Percentiles rank a stretch among this genome's conserved stretches.
phyloP scores from a whole-genome alignment of 495 filamentous ascomycete genomes.

The Penicillium bialowiezense region DNA sequence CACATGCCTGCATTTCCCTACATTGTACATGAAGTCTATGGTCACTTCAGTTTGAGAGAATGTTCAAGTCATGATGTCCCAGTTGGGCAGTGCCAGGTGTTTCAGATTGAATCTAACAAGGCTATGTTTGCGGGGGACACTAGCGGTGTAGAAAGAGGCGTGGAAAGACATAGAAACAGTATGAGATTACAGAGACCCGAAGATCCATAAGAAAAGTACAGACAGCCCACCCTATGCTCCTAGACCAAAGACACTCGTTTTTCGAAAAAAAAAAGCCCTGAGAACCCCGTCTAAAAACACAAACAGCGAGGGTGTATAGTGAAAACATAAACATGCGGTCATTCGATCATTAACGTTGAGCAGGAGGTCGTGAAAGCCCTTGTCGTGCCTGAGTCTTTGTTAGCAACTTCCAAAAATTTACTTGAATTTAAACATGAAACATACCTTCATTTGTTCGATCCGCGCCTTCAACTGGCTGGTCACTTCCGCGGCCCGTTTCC shows the following conservation, averaged over 20 bases:
- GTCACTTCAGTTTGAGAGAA: too few relatives aligned
- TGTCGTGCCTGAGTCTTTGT: conserved; percentile 34
- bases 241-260: conserved; percentile 17
- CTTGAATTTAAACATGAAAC: conserved; percentile 15
- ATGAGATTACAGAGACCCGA: neutral
- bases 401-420: neutral
- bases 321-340: conserved; percentile 23
- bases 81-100: too few relatives aligned
- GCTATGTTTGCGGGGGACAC: too few relatives aligned
- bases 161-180: neutral
- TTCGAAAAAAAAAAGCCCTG: conserved; percentile 8
- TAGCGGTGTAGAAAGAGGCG: neutral
- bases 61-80: too few relatives aligned
- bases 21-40: too few relatives aligned
- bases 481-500: conserved; percentile 97
- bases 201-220: conserved; percentile 9
- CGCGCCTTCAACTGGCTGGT: conserved; percentile 94
- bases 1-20: too few relatives aligned
- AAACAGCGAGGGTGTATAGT: conserved; percentile 9
- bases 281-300: conserved; percentile 19
- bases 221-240: conserved; percentile 13
- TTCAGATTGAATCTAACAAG: too few relatives aligned
- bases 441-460: conserved; percentile 85
- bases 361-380: conserved; percentile 41
- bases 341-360: conserved; percentile 38